Base-by-base conservation (phyloP, 2,329 filamentous ascomycete species). In the Aureobasidium mangrovei region DNA sequence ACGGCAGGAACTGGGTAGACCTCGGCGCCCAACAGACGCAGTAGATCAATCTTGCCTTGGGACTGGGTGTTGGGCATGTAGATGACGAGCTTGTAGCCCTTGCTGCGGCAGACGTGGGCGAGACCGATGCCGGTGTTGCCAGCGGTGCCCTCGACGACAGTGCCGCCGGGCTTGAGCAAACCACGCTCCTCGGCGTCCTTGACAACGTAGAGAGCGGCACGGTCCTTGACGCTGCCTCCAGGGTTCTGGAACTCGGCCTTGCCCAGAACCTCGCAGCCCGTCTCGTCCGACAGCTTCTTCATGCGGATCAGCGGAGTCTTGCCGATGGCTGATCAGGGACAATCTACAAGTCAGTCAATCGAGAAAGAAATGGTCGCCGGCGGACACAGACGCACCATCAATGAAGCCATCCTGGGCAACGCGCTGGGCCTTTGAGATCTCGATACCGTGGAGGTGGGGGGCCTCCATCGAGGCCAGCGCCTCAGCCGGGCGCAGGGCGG, bases 51-150 rank as follows among this genome's bases (percentile, higher is more conserved):
- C 77, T 98, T 98, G 69, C 91, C 93, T 74, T 95, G 91, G 24
- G 91, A 95, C 74, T 97, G 93, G 46, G 91, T 97, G 77, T 98
- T 87, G 64, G 93, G 93, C 93, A 98, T 97, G 82, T 97, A 98
- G 69, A 98, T 98, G 67, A 97, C 91, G 48, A 95, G 83, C 69
- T 86, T 86, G 79, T 98, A 97, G 39, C 91, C 93, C 64, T 85
- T 86, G 36, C 85, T 88, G 57, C 91, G 83, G 74, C 93, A 97
- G 55, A 98, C 93, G 73, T 97, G 93, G 24, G 93, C 93, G 41
- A 98, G 85, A 1, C 93, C 93, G 70, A 98, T 98, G 60, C 93
- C 93, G 31, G 93, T 98, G 77, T 97, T 98, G 52, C 93, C 93
- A 0, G 93, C 93, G 4, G 93, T 98, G 58, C 93, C 93, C 74